phyloP scores from a whole-genome alignment of 352 stramenopile species.

The Phytophthora pini region DNA sequence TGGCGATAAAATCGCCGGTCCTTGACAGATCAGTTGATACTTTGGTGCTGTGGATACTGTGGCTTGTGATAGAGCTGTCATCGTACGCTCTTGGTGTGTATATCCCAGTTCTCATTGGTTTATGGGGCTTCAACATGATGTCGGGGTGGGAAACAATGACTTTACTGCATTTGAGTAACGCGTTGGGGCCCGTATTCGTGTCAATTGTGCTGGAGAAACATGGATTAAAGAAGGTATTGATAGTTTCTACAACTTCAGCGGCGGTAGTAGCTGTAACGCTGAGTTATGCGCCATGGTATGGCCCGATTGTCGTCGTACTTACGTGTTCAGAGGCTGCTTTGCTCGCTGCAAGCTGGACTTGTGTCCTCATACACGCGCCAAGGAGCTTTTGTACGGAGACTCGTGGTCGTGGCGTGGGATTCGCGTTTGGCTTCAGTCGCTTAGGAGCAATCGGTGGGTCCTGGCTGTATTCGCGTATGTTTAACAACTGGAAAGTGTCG shows the following conservation, averaged over 20 bases:
- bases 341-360: slow-evolving; percentile 29
- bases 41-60: slow-evolving; percentile 33
- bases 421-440: slow-evolving; percentile 27
- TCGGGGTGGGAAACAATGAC: slow-evolving; percentile 20
- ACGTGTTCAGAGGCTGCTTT: slow-evolving; percentile 13
- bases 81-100: slow-evolving; percentile 39
- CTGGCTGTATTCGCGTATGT: slow-evolving; percentile 34
- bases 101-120: slow-evolving; percentile 31
- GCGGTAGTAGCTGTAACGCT: slow-evolving; percentile 2
- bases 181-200: slow-evolving; percentile 19
- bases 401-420: slow-evolving; percentile 26
- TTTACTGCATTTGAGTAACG: slow-evolving; percentile 18
- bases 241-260: slow-evolving; percentile 3
- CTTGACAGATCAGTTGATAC: background rate
- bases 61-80: slow-evolving; percentile 31
- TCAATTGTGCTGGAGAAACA: slow-evolving; percentile 16
- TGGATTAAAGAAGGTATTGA: slow-evolving; percentile 15
- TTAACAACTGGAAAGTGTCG: slow-evolving; percentile 31
- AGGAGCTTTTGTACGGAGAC: slow-evolving; percentile 8
- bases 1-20: background rate
- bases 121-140: slow-evolving; percentile 39
- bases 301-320: slow-evolving; percentile 10
- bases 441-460: slow-evolving; percentile 12
- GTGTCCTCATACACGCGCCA: slow-evolving; percentile 23
- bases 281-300: slow-evolving; percentile 22